Evolutionary conservation across 495 filamentous ascomycete species (phyloP).

Genomic region (Hypoxylon trugodes): DNA sequence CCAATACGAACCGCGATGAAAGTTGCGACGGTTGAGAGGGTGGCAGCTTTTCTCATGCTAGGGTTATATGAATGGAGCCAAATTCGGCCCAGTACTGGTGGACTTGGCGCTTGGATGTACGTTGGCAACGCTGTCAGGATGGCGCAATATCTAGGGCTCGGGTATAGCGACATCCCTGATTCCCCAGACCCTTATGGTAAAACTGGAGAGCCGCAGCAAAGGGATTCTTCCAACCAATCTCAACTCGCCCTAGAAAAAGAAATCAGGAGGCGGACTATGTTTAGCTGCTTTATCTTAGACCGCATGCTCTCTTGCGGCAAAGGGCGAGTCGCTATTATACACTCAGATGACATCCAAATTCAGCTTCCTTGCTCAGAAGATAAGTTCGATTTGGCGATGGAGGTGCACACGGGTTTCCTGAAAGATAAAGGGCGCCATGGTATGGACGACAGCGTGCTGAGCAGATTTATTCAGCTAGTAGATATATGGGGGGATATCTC

Average conservation of each 20-base stretch:
- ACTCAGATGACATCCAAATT: conserved; percentile 70
- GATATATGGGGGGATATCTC: conserved; percentile 82
- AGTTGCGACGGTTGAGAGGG: conserved; percentile 69
- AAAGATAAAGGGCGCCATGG: conserved; percentile 57
- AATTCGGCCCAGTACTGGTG: conserved; percentile 63
- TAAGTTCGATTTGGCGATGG: conserved; percentile 71
- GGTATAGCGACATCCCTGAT: conserved; percentile 63
- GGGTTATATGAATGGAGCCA: conserved; percentile 87
- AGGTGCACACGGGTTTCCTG: conserved; percentile 67
- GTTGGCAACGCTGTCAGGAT: conserved; percentile 78
- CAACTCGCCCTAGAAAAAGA: conserved; percentile 75
- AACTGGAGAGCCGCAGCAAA: conserved; percentile 47
- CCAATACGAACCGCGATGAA: conserved; percentile 63
- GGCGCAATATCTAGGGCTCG: conserved; percentile 75
- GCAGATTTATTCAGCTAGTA: conserved; percentile 78
- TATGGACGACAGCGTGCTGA: conserved; percentile 75
- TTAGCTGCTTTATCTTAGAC: conserved; percentile 86
- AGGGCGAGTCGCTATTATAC: conserved; percentile 74
- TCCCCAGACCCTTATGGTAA: conserved; percentile 44
- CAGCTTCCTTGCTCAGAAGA: conserved; percentile 73
- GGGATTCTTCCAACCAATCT: conserved; percentile 35
- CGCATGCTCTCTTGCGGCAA: conserved; percentile 80
- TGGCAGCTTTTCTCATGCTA: conserved; percentile 83
- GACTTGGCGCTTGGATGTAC: conserved; percentile 79
- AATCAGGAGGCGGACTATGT: conserved; percentile 82